phyloP scores from a whole-genome alignment of 257 asterid genomes.

The Ballota nigra region DNA sequence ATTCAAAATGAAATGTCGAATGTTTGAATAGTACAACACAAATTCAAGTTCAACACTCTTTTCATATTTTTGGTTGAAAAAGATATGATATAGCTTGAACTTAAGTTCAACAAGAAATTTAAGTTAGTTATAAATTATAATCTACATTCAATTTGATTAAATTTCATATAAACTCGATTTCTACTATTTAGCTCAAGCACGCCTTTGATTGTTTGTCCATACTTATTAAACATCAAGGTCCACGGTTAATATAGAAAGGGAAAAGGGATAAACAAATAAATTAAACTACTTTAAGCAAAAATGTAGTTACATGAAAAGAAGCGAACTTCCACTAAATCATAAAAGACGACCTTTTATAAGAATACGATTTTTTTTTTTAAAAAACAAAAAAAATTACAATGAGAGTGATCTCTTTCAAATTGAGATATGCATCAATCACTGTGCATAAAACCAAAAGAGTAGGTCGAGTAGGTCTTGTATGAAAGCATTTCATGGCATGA shows the following conservation, averaged over 20 bases:
- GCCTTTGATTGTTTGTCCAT: background rate
- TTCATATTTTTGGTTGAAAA: too few relatives aligned
- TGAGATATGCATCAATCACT: too few relatives aligned
- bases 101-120: background rate
- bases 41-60: too few relatives aligned
- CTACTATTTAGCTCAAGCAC: background rate
- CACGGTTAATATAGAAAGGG: background rate
- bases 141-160: background rate
- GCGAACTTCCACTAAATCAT: background rate
- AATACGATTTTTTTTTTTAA: too few relatives aligned
- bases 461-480: too few relatives aligned
- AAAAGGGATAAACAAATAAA: background rate
- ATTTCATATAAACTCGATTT: background rate
- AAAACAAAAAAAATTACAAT: too few relatives aligned
- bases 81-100: too few relatives aligned
- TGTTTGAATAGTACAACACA: too few relatives aligned
- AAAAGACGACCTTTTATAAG: background rate
- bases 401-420: too few relatives aligned
- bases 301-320: background rate
- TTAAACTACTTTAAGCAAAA: background rate
- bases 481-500: too few relatives aligned
- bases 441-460: too few relatives aligned
- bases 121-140: background rate
- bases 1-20: too few relatives aligned
- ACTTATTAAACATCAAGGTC: background rate